Conservation (phyloP, 495 filamentous ascomycete species). For the Corynascus novoguineensis region DNA sequence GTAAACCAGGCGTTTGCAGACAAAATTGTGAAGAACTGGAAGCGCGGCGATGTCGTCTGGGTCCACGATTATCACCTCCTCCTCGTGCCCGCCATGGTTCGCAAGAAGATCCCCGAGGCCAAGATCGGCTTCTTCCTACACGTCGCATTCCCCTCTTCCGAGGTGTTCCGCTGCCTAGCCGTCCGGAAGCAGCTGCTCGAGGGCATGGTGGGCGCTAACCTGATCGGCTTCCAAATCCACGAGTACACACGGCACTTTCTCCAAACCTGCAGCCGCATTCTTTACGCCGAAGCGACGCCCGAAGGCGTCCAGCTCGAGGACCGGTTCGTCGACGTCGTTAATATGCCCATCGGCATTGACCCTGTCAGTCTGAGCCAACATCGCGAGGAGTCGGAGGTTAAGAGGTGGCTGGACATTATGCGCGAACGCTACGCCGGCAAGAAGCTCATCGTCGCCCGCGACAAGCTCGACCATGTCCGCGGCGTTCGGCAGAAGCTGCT, state of each 20-base stretch:
- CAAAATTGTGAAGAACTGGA: constrained; percentile 82
- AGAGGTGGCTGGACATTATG: constrained; percentile 71
- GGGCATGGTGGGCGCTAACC: constrained; percentile 83
- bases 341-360: constrained; percentile 75
- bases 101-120: constrained; percentile 78
- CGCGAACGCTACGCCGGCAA: constrained; percentile 76
- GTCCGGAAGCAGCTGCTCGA: constrained; percentile 78
- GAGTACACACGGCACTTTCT: constrained; percentile 92
- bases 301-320: constrained; percentile 88
- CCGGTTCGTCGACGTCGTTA: constrained; percentile 80
- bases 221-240: constrained; percentile 85
- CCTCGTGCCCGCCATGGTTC: constrained; percentile 85
- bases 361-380: constrained; percentile 66
- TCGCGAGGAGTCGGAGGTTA: constrained; percentile 66
- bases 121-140: constrained; percentile 95
- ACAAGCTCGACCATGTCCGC: constrained; percentile 87
- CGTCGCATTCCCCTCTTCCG: constrained; percentile 89
- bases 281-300: constrained; percentile 77
- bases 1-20: constrained; percentile 89
- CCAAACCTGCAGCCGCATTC: constrained; percentile 83
- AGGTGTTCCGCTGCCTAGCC: constrained; percentile 86
- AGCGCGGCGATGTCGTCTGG: constrained; percentile 86
- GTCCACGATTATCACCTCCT: constrained; percentile 91
- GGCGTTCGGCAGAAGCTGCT: constrained; percentile 89
- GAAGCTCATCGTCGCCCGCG: constrained; percentile 80